A percentile compares a stretch with the other conserved stretches of the same genome.
Conservation (phyloP, 176 grass and related monocot genomes). For the Ensete ventricosum region DNA sequence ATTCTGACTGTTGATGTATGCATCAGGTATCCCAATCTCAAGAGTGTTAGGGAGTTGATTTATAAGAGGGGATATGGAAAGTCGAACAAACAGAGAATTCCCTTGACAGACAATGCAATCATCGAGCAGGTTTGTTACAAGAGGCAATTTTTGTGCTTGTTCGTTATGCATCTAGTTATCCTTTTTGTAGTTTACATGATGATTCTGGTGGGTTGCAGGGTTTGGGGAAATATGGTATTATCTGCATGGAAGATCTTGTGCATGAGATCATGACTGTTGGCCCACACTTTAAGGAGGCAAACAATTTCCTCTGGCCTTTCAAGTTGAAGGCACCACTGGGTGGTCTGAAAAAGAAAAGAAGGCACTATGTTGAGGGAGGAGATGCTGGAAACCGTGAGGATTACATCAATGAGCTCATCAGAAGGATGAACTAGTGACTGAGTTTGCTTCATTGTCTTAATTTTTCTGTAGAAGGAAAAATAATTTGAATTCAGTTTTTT, state of each 20-base stretch:
- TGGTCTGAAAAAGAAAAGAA: conserved; percentile 17
- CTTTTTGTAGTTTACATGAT: neutral
- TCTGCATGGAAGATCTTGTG: conserved; percentile 82
- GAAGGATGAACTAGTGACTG: conserved; percentile 60
- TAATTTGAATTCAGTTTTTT: too few relatives aligned
- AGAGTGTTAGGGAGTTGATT: conserved; percentile 74
- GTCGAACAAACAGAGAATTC: conserved; percentile 66
- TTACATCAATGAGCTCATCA: conserved; percentile 89
- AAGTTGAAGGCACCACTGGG: conserved; percentile 77
- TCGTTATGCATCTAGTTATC: neutral
- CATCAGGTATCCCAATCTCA: conserved; percentile 71
- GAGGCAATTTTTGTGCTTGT: neutral
- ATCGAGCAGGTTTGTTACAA: conserved; percentile 49
- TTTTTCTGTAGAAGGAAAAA: too few relatives aligned
- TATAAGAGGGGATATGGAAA: conserved; percentile 34
- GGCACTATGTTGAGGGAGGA: conserved; percentile 87
- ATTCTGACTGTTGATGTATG: neutral
- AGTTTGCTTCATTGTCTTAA: too few relatives aligned
- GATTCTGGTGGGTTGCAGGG: conserved; percentile 29
- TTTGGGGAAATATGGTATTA: conserved; percentile 49
- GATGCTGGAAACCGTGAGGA: conserved; percentile 82
- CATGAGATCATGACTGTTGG: conserved; percentile 81
- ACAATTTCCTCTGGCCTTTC: conserved; percentile 92
- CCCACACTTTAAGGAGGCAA: conserved; percentile 83
- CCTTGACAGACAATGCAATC: conserved; percentile 49